Evolutionary conservation across 352 stramenopile species (phyloP).

Genomic region (Phytophthora europaea): DNA sequence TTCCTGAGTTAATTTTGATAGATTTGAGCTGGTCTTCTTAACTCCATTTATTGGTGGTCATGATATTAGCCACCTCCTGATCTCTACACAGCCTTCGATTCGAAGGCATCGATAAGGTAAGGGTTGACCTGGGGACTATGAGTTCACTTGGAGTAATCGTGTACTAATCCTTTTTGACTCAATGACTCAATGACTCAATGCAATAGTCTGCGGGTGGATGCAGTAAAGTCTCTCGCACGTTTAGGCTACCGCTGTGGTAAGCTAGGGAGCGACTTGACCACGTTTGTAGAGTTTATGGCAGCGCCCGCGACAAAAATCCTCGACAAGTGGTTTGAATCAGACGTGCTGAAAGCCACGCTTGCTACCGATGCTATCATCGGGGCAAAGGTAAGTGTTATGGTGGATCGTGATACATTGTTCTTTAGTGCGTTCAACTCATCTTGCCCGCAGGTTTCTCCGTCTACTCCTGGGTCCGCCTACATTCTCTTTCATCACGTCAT

Average conservation of each 20-base stretch:
- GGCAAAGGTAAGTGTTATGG: slow-evolving; percentile 61
- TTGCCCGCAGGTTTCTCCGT: slow-evolving; percentile 69
- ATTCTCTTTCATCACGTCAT: slow-evolving; percentile 95
- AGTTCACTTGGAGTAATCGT: not conserved
- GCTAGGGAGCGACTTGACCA: slow-evolving; percentile 78
- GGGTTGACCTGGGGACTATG: not conserved
- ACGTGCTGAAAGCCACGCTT: slow-evolving; percentile 91
- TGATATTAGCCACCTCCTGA: slow-evolving; percentile 68
- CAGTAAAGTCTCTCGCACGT: slow-evolving; percentile 70
- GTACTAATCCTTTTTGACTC: not conserved
- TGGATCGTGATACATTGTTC: not conserved
- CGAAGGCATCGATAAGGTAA: slow-evolving; percentile 53
- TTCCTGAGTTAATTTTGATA: not conserved
- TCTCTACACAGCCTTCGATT: slow-evolving; percentile 74
- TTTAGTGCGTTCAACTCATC: not conserved
- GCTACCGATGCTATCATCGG: slow-evolving; percentile 94
- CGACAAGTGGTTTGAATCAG: slow-evolving; percentile 92
- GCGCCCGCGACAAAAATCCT: slow-evolving; percentile 88
- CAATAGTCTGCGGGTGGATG: slow-evolving; percentile 66
- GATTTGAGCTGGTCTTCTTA: not conserved
- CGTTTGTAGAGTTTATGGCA: slow-evolving; percentile 92
- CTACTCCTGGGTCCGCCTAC: slow-evolving; percentile 89
- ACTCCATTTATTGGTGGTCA: not conserved
- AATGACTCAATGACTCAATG: not conserved
- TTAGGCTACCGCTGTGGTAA: slow-evolving; percentile 74